phyloP scores from a whole-genome alignment of 441 rosid species.

The Iberis amara region DNA sequence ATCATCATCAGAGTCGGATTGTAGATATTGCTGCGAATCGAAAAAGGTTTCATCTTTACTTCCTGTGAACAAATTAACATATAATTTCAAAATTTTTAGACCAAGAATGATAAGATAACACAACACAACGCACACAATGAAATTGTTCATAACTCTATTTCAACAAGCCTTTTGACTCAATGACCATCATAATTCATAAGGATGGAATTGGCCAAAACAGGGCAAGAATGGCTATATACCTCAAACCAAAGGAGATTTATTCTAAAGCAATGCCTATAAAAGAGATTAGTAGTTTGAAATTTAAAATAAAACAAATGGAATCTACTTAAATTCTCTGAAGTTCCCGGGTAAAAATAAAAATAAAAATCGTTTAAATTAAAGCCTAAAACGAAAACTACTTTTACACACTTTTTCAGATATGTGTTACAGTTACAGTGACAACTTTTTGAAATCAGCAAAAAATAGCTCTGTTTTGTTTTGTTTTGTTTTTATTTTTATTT shows the following conservation, averaged over 20 bases:
- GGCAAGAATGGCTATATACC: too few species aligned
- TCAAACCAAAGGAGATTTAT: slow-evolving; percentile 10
- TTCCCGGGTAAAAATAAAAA: slow-evolving; percentile 27
- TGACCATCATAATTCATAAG: slow-evolving; percentile 16
- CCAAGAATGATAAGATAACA: neutral
- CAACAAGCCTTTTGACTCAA: slow-evolving; percentile 21
- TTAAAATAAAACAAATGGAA: slow-evolving; percentile 2
- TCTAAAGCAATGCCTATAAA: slow-evolving; percentile 6
- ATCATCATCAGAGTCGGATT: slow-evolving; percentile 82
- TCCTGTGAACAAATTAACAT: slow-evolving; percentile 37
- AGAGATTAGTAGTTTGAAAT: slow-evolving; percentile 1
- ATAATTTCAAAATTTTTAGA: neutral
- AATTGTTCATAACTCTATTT: neutral
- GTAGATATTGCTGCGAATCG: slow-evolving; percentile 68
- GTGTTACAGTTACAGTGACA: slow-evolving; percentile 16
- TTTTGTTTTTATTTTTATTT: too few species aligned
- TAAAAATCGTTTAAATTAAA: slow-evolving; percentile 23
- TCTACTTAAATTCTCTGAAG: neutral
- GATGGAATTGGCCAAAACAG: neutral
- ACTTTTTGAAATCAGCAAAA: slow-evolving; percentile 15
- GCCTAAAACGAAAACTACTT: slow-evolving; percentile 20
- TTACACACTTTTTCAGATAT: too few species aligned
- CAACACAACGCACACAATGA: too few species aligned
- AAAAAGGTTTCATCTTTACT: slow-evolving; percentile 87
- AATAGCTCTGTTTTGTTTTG: neutral